Conservation (phyloP, 148 eudicot species). For the Suaeda aralocaspica region DNA sequence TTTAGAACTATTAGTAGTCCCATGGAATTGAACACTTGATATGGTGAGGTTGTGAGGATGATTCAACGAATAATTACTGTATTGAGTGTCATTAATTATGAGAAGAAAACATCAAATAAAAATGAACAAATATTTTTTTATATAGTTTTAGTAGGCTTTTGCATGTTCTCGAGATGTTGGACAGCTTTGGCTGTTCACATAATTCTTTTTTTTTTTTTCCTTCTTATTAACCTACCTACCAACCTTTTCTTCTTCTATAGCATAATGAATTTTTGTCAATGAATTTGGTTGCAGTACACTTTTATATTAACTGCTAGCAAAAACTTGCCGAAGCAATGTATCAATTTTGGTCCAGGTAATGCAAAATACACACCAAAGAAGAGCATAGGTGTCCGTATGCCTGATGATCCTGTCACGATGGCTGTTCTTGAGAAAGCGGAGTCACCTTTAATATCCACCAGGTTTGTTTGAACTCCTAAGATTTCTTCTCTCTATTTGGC, state of each 20-base stretch:
- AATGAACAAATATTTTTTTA: background rate
- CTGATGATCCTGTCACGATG: conserved; percentile 78
- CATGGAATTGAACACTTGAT: too few species aligned
- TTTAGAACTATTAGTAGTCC: too few species aligned
- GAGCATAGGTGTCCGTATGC: conserved; percentile 82
- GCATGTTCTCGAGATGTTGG: background rate
- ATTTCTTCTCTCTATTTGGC: background rate
- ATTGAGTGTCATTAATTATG: background rate
- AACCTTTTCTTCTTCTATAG: background rate
- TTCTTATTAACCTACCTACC: background rate
- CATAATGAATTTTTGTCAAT: conserved; percentile 10
- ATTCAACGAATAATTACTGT: background rate
- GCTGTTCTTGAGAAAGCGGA: conserved; percentile 67
- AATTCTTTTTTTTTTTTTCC: background rate
- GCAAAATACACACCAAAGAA: conserved; percentile 59
- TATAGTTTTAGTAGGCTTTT: background rate
- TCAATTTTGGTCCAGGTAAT: conserved; percentile 50
- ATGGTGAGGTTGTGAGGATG: background rate
- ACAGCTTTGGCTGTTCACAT: background rate
- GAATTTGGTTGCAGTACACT: conserved; percentile 60
- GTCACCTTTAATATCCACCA: conserved; percentile 77
- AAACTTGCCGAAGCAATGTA: conserved; percentile 72
- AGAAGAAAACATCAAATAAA: background rate
- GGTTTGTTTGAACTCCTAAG: conserved; percentile 35
- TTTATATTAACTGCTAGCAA: conserved; percentile 88